Conservation (phyloP, 768 basidiomycete species). For the Mrakia frigida region DNA sequence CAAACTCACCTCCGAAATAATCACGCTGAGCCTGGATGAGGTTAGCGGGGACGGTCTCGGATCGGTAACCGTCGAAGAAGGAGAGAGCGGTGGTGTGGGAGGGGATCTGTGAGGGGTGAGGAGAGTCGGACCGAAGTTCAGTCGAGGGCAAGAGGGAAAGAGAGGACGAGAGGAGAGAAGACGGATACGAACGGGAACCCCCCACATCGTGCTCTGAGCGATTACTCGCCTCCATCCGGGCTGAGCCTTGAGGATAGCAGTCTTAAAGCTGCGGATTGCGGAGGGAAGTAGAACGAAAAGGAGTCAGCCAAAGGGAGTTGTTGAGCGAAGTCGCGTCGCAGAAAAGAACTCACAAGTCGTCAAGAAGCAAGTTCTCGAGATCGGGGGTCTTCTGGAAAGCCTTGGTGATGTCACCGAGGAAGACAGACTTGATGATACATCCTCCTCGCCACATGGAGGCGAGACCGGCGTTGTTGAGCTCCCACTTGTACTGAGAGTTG, state of each 20-base stretch:
- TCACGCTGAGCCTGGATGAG: slow-evolving; percentile 95
- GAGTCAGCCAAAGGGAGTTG: too few species aligned
- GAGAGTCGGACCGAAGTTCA: too few species aligned
- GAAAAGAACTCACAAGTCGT: slow-evolving; percentile 57
- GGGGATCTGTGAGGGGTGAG: background rate
- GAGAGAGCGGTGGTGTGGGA: slow-evolving; percentile 51
- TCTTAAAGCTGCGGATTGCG: slow-evolving; percentile 38
- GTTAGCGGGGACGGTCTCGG: slow-evolving; percentile 88
- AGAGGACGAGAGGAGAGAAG: background rate
- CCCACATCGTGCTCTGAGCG: slow-evolving; percentile 81
- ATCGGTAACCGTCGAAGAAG: slow-evolving; percentile 98
- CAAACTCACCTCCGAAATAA: slow-evolving; percentile 69
- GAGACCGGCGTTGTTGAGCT: slow-evolving; percentile 71
- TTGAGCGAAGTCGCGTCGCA: too few species aligned
- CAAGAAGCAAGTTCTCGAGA: slow-evolving; percentile 88
- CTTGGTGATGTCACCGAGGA: slow-evolving; percentile 83
- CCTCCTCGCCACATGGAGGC: slow-evolving; percentile 99
- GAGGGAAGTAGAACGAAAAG: too few species aligned
- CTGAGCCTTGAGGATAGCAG: slow-evolving; percentile 84
- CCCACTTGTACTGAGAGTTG: slow-evolving; percentile 36
- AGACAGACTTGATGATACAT: slow-evolving; percentile 95
- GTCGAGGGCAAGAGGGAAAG: background rate
- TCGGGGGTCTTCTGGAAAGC: slow-evolving; percentile 80
- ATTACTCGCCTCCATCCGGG: slow-evolving; percentile 96
- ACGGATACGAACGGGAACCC: slow-evolving; percentile 90